Base-by-base conservation (phyloP, 345 rosid species). In the Gossypium bickii region DNA sequence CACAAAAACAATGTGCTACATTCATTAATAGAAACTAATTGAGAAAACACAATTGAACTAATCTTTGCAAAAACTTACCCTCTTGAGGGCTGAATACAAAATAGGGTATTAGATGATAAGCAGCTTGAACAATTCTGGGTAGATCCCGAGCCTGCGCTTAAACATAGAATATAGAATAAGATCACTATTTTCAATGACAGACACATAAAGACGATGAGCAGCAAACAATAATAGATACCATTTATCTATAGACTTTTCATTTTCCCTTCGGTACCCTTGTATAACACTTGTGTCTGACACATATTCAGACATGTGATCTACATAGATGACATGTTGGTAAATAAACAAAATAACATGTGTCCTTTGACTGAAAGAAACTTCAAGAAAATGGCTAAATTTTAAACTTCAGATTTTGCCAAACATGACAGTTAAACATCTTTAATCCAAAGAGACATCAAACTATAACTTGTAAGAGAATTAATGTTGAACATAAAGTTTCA, bases 81-180 rank as follows among this genome's bases (percentile, higher is more conserved):
- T 95, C 99, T 82, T 91, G 91, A 24, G 98, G 82, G 79, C 82
- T 89, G 71, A 93, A 91, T 83, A 93, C 85, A 73, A 95, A 95
- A 80, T 95, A 95, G 1, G 97, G 99, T 81, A 95, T 85, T 18
- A 93, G 80, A 10, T 82, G 89, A 83, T 95, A 93, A 2, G 75
- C 92, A 76, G 90, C 89, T 81, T 90, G 99, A 76, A 93, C 85
- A 80, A 88, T 63, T 83, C 79, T 91, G 8, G 97, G 85, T 74
- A 93, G 91, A 87, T 95, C 98, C 86, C 99, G 87, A 29, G 99
- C 98, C 99, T 95, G 87, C 78, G 82, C 63, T 77, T 62, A 51
- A 60, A 55, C 57, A 67, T 12, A 64, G 67, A 47, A 29, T n/a
- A 48, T 43, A 61, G 43, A 17, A 18, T 1, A n/a, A 52, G 27